Base-by-base conservation (phyloP, 2,329 filamentous ascomycete genomes). In the Aplosporella prunicola region DNA sequence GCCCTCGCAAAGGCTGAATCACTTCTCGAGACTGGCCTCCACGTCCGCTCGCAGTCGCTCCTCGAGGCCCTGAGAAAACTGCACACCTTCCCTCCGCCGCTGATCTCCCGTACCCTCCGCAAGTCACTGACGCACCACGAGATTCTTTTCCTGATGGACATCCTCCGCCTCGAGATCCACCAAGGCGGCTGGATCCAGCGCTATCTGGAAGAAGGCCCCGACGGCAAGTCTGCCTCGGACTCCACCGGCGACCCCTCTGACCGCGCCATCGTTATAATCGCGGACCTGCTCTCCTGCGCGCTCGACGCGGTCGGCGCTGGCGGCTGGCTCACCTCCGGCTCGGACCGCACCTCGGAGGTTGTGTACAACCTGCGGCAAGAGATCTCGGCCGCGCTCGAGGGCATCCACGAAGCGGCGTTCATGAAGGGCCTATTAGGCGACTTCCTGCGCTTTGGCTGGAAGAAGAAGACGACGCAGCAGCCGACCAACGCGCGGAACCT, bases 161-260 rank as follows among this genome's bases (percentile, higher is more conserved):
- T 87, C 5, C 67, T 89, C 20, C 76, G 82, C 39, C 69, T 80
- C 45, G 81, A 88, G 60, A 68, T 89, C 30, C 74, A 78, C 35
- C 75, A 78, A 45, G 82, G 82, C 40, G 78, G 79, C 20, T 89
- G 83, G 83, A 85, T 80, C 0, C 74, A 76, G 13, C 69, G 74
- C 15, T 86, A 87, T 56, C 61, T 82, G 24, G 80, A 82, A 48
- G 58, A 63, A 9, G 69, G 71, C 11, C 58, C 65, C 35, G 62
- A 68, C 20, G n/a, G n/a, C n/a, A 67, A 40, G 5, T 17, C 31
- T 15, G 32, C 17, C 9, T 29, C 43, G 2, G 35, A 40, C 4
- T 20, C 18, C 2, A 49, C 51, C 7, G 66, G 69, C 6, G 63
- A 67, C 3, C 73, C 76, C 0, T 74, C 79, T 14, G 78, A 86